Conservation (phyloP, 23 red algal genomes). For the Gracilariopsis chorda region DNA sequence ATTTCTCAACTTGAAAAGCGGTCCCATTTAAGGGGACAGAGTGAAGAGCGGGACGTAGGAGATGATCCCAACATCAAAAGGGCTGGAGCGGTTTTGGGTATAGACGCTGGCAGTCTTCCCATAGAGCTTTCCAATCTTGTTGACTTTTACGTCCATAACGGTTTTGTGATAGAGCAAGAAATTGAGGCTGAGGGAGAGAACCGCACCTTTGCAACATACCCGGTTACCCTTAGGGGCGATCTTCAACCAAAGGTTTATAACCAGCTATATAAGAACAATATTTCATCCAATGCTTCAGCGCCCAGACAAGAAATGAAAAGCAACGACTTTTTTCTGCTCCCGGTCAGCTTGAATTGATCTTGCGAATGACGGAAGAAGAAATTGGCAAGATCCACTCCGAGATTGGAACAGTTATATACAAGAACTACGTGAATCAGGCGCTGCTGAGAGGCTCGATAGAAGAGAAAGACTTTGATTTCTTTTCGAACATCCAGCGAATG, state of each 20-base stretch:
- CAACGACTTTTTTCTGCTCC: conserved; percentile 76
- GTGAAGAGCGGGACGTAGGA: conserved; percentile 85
- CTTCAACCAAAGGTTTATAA: conserved; percentile 67
- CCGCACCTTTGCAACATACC: conserved; percentile 48
- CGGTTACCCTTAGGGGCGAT: conserved; percentile 70
- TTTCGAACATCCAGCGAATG: conserved; percentile 83
- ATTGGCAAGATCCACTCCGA: conserved; percentile 76
- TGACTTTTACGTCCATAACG: conserved; percentile 86
- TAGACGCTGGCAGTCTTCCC: conserved; percentile 81
- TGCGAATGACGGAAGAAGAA: conserved; percentile 76
- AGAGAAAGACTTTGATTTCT: conserved; percentile 81
- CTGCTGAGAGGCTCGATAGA: conserved; percentile 68
- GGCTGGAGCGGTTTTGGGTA: conserved; percentile 79
- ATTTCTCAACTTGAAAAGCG: conserved; percentile 71
- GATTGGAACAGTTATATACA: conserved; percentile 92
- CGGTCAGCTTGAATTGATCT: conserved; percentile 66
- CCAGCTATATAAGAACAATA: conserved; percentile 94
- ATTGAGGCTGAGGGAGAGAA: conserved; percentile 60
- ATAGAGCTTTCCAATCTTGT: conserved; percentile 83
- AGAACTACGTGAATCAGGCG: conserved; percentile 76
- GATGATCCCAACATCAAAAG: conserved; percentile 89
- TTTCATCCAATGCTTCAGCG: conserved; percentile 89
- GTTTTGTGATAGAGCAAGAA: conserved; percentile 59
- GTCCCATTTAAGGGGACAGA: conserved; percentile 59
- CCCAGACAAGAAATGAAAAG: conserved; percentile 77